These are phyloP conservation scores for Orychophragmus violaceus DNA, from an alignment of 345 rosid species.

Conservation along the genomic window DNA sequence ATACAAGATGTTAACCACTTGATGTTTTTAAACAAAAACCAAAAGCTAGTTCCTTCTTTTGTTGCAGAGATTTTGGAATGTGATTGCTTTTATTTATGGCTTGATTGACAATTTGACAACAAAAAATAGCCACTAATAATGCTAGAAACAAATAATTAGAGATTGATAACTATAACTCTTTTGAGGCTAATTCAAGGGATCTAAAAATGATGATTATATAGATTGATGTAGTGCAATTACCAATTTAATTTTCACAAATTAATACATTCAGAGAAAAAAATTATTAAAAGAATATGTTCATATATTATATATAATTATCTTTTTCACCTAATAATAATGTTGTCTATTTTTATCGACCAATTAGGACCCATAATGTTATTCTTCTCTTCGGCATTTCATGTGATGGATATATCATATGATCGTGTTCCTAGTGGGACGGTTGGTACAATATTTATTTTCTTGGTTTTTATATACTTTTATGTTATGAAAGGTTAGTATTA, in stretches of 20 bases:
- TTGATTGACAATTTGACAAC: neutral
- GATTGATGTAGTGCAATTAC: neutral
- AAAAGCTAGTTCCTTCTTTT: neutral
- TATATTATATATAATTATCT: neutral
- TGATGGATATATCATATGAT: slow-evolving; percentile 11
- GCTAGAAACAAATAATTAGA: neutral
- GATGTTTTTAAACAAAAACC: neutral
- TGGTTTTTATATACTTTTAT: neutral
- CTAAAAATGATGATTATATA: neutral
- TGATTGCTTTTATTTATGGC: neutral
- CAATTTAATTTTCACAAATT: neutral
- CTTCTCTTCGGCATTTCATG: slow-evolving; percentile 23
- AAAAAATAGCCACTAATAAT: neutral
- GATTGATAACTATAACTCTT: neutral
- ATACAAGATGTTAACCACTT: neutral
- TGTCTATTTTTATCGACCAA: slow-evolving; percentile 29
- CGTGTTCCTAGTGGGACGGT: slow-evolving; percentile 24
- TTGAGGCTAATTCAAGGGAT: neutral
- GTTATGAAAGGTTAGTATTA: neutral
- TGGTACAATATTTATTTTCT: slow-evolving; percentile 4
- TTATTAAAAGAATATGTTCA: neutral
- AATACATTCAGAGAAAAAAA: neutral
- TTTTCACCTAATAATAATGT: slow-evolving; percentile 24
- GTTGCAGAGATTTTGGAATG: neutral
- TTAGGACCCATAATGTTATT: slow-evolving; percentile 29